A percentile compares a stretch with the other conserved stretches of the same genome.
These are phyloP conservation scores for Trichoderma asperelloides DNA, from an alignment of 495 filamentous ascomycete genomes.

Conservation along the genomic window DNA sequence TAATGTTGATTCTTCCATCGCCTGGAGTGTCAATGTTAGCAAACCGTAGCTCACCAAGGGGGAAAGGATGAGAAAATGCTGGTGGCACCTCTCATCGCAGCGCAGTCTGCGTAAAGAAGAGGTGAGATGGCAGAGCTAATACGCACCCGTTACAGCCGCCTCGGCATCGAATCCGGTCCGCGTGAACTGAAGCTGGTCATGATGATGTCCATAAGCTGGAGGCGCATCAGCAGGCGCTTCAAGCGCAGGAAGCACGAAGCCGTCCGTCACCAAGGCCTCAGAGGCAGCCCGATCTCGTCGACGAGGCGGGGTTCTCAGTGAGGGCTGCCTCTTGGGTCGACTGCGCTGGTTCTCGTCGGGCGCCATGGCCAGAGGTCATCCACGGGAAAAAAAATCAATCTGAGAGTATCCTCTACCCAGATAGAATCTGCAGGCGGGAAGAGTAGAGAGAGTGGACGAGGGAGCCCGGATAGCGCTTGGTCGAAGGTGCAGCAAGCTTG, in stretches of 20 bases:
- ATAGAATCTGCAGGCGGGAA: neutral
- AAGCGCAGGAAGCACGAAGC: conserved; percentile 21
- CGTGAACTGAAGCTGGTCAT: conserved; percentile 38
- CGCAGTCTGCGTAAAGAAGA: neutral
- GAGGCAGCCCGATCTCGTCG: neutral
- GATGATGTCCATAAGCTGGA: conserved; percentile 36
- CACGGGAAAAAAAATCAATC: neutral
- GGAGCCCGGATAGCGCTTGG: neutral
- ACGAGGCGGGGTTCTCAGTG: neutral
- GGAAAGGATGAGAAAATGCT: neutral
- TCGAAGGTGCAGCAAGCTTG: neutral
- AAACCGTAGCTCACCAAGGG: neutral
- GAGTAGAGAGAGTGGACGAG: neutral
- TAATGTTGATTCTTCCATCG: conserved; percentile 68
- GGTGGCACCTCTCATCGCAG: neutral
- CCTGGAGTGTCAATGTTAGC: conserved; percentile 21
- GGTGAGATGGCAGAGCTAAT: neutral
- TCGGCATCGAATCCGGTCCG: conserved; percentile 40
- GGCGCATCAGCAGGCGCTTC: conserved; percentile 26
- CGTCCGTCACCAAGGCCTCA: conserved; percentile 15
- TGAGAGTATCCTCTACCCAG: neutral
- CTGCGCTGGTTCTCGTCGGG: neutral
- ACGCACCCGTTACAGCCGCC: conserved; percentile 33
- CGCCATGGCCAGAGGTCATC: neutral
- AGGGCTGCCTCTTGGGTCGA: neutral